Base-by-base conservation (phyloP, 805 yeast genomes). In the Yamadazyma olivae region DNA sequence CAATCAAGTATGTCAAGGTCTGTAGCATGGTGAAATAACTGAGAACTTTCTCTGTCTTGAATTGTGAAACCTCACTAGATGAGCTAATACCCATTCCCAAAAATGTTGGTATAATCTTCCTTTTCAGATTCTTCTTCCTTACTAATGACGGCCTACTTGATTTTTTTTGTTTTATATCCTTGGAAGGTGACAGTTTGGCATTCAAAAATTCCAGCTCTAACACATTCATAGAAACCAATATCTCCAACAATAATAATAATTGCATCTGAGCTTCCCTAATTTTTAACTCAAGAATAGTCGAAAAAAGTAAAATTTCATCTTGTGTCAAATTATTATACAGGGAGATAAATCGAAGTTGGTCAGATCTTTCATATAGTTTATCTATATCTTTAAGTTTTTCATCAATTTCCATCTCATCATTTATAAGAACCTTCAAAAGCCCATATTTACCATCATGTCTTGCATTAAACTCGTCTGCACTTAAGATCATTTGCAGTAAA, bases 251-350 rank as follows among this genome's bases (percentile, higher is more conserved):
- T 1, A 76, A 41, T 2, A 79, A 45, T 0, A 76, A 57, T 47
- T 79, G 83, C 21, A 79, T 49, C 42, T 77, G 81, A 1, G 79
- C 72, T 43, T 78, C 83, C 23, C 82, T 56, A 2, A 73, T 59
- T 43, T 77, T 78, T 39, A 77, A 56, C 25, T 68, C 64, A 25
- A 59, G 51, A 2, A 63, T 48, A 1, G 71, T 13, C 5, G 30
- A 32, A 33, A 28, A 39, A 18, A 36, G 10, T 4, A 27, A 13
- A 5, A 27, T 30, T 10, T 19, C 33, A n/a, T 25, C 17, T 9
- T 9, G 10, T 5, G 31, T 14, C 6, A 32, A 26, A 13, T 38
- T 29, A n/a, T 38, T 31, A 26, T 48, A 28, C 13, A 33, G 26
- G 14, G 32, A 25, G 14, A 44, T 36, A 21, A 46, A 49, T 3